Conservation (phyloP, 441 rosid genomes). For the Macaranga tanarius region DNA sequence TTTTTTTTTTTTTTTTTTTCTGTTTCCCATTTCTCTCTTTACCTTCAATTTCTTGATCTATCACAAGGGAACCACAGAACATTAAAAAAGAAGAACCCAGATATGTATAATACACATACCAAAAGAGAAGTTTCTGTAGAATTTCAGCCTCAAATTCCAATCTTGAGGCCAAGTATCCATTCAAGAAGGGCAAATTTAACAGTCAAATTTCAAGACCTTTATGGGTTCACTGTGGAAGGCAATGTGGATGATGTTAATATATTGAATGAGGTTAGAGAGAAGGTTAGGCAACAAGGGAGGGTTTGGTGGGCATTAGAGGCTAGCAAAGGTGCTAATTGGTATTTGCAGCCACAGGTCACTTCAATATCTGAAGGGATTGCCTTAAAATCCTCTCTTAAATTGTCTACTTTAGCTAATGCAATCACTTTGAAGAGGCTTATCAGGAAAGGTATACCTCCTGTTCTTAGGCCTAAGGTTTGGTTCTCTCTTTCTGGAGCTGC, state of each 20-base stretch:
- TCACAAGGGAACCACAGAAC: background rate
- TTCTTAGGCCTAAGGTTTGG: constrained; percentile 95
- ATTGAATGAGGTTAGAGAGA: constrained; percentile 93
- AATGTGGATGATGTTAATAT: constrained; percentile 97
- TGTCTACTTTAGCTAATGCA: constrained; percentile 75
- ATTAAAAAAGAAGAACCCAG: background rate
- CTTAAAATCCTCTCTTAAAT: constrained; percentile 78
- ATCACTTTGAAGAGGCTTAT: constrained; percentile 81
- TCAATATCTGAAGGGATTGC: constrained; percentile 62
- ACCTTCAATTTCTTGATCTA: constrained; percentile 28
- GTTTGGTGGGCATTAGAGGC: constrained; percentile 99
- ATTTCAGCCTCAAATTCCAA: constrained; percentile 66
- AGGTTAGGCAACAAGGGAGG: constrained; percentile 88
- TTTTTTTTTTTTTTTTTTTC: background rate
- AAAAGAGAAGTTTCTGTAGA: constrained; percentile 63
- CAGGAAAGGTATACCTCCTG: constrained; percentile 96
- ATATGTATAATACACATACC: constrained; percentile 68
- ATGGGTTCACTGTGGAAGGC: constrained; percentile 92
- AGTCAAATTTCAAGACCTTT: constrained; percentile 92
- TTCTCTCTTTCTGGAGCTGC: constrained; percentile 97
- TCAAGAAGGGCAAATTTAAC: constrained; percentile 80
- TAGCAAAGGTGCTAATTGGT: constrained; percentile 99
- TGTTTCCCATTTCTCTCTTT: constrained; percentile 1
- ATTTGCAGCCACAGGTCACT: constrained; percentile 70
- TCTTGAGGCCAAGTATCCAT: constrained; percentile 91